These are phyloP conservation scores for Wickerhamiella galacta DNA, from an alignment of 805 yeast genomes.

Conservation along the genomic window DNA sequence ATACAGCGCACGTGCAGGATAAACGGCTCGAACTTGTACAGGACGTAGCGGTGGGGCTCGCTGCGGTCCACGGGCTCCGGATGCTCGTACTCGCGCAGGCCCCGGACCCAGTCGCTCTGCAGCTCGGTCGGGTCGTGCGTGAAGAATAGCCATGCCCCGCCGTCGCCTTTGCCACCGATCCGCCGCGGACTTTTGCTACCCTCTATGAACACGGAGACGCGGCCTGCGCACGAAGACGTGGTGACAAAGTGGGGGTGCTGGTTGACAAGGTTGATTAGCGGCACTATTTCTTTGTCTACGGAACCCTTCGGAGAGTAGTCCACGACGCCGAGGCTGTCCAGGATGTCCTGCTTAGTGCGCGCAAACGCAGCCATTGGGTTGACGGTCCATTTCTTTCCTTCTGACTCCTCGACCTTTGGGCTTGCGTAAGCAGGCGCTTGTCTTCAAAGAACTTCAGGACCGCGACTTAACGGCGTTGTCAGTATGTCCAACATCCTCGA, in stretches of 20 bases:
- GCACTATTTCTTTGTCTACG: conserved; percentile 57
- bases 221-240: conserved; percentile 77
- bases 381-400: too few species aligned
- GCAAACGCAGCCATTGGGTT: conserved; percentile 2
- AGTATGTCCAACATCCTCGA: conserved; percentile 29
- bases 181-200: conserved; percentile 36
- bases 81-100: conserved; percentile 12
- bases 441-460: too few species aligned
- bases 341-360: conserved; percentile 11
- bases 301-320: conserved; percentile 70
- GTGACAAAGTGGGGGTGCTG: conserved; percentile 53
- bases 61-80: conserved; percentile 1
- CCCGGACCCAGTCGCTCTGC: conserved; percentile 18
- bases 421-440: too few species aligned
- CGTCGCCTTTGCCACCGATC: conserved; percentile 72
- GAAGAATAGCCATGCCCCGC: conserved; percentile 72
- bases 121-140: conserved; percentile 44
- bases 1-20: conserved; percentile 74
- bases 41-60: conserved; percentile 35
- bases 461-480: too few species aligned
- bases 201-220: conserved; percentile 68
- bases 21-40: conserved; percentile 73
- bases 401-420: too few species aligned
- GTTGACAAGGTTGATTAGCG: conserved; percentile 55
- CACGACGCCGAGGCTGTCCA: conserved; percentile 15